phyloP scores from a whole-genome alignment of 1,284 basidiomycete genomes.

The Paramarasmius palmivorus region DNA sequence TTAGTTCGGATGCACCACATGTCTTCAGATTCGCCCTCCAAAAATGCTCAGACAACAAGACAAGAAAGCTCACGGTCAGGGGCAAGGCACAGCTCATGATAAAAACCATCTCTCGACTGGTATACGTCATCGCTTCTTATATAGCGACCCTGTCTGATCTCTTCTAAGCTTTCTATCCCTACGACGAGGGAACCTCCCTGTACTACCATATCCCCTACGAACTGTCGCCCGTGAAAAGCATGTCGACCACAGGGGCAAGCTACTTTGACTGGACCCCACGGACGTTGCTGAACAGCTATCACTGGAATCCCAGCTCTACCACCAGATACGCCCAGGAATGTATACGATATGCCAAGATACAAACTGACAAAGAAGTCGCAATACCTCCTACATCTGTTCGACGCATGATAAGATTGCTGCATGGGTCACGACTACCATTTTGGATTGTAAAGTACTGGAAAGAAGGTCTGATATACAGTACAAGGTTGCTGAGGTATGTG shows the following conservation, averaged over 20 bases:
- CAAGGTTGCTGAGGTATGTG: conserved; percentile 69
- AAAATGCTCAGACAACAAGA: conserved; percentile 34
- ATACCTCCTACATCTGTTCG: conserved; percentile 56
- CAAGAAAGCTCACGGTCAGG: conserved; percentile 45
- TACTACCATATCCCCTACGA: conserved; percentile 21
- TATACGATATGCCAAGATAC: conserved; percentile 49
- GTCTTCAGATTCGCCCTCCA: conserved; percentile 19
- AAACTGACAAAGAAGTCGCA: conserved; percentile 35
- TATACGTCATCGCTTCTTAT: conserved; percentile 32
- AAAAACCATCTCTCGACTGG: conserved; percentile 54
- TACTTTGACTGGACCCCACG: conserved; percentile 51
- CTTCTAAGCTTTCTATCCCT: conserved; percentile 21
- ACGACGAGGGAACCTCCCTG: conserved; percentile 24
- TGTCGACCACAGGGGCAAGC: conserved; percentile 49
- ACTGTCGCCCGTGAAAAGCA: conserved; percentile 35
- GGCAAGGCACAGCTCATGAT: conserved; percentile 52
- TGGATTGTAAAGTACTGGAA: conserved; percentile 49
- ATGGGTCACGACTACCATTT: conserved; percentile 67
- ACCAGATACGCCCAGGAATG: conserved; percentile 64
- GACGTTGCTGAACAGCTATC: conserved; percentile 67
- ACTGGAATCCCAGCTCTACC: conserved; percentile 57
- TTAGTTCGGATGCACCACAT: conserved; percentile 6
- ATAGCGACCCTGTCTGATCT: conserved; percentile 14
- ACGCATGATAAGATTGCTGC: conserved; percentile 60
- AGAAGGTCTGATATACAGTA: conserved; percentile 59